These are phyloP conservation scores for Inga leiocalycina DNA, from an alignment of 306 rosid genomes.

Conservation along the genomic window DNA sequence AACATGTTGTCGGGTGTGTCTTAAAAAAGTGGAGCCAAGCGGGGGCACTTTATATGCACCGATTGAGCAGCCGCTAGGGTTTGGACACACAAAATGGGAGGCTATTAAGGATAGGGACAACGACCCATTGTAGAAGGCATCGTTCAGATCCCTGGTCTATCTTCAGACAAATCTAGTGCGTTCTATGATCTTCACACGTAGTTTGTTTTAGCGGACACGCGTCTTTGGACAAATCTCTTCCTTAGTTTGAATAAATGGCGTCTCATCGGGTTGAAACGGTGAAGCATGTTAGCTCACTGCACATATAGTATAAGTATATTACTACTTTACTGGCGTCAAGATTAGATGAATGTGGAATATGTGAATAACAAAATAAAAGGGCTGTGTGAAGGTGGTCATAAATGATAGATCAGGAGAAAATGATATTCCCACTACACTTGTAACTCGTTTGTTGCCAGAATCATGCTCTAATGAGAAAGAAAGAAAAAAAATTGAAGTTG, in stretches of 20 bases:
- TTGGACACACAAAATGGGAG: neutral
- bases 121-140: neutral
- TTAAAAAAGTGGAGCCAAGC: neutral
- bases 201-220: conserved; percentile 8
- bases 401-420: neutral
- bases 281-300: neutral
- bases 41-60: neutral
- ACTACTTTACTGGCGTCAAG: neutral
- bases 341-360: neutral
- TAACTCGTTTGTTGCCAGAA: neutral
- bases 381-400: neutral
- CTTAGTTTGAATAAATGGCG: neutral
- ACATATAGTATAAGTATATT: neutral
- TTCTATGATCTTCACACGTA: conserved; percentile 30
- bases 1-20: neutral
- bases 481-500: too few species aligned
- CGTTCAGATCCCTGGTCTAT: neutral
- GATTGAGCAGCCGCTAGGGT: neutral
- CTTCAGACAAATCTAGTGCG: neutral
- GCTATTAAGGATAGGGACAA: neutral
- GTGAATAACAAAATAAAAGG: neutral
- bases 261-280: too few species aligned
- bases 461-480: neutral
- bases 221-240: conserved; percentile 15
- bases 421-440: neutral